Evolutionary conservation across 2,329 filamentous ascomycete genomes (phyloP), one percentile per base, ranked within the genome.

Genomic region (Epichloe bromicola): DNA sequence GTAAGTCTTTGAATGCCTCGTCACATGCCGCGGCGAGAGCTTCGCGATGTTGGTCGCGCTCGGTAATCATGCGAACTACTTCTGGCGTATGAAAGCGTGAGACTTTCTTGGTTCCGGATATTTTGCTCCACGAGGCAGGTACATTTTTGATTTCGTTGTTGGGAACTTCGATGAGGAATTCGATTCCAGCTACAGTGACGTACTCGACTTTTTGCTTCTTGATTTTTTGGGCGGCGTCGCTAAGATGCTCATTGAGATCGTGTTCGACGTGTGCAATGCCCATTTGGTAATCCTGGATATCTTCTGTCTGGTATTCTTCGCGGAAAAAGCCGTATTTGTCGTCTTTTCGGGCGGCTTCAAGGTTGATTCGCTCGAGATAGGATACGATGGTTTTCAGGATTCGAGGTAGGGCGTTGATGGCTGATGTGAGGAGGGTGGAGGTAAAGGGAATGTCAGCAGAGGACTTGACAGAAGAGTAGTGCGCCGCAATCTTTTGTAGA

Each of bases 301-400:
- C 85, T 26, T 96, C 90, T 0, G 86, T 94, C 66, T 96, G 91
- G 55, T 88, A 78, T 39, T 85, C 79, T 56, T 95, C 88, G 5
- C 85, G 80, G 65, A 98, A 96, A 73, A 98, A 98, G 37, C 77
- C 74, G 65, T 96, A 97, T 65, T 95, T 96, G 73, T 98, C 90
- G 61, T 97, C 85, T 23, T 79, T 80, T 46, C 83, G 84, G 0
- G 91, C 93, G 1, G 93, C 87, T 57, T 86, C 77, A 34, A 83
- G 73, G 59, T 95, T 95, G 67, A 98, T 93, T 54, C 82, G 85
- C 50, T 94, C 85, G 2, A 98, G 78, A 61, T 87, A 89, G 1
- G 74, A 74, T 17, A 86, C 74, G 5, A 97, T 79, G 17, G 82
- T 79, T 19, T 84, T 75, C 7, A 83, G 73, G 48, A 97, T 95